Evolutionary conservation across 2,329 filamentous ascomycete species (phyloP).

Genomic region (Aureobasidium subglaciale): DNA sequence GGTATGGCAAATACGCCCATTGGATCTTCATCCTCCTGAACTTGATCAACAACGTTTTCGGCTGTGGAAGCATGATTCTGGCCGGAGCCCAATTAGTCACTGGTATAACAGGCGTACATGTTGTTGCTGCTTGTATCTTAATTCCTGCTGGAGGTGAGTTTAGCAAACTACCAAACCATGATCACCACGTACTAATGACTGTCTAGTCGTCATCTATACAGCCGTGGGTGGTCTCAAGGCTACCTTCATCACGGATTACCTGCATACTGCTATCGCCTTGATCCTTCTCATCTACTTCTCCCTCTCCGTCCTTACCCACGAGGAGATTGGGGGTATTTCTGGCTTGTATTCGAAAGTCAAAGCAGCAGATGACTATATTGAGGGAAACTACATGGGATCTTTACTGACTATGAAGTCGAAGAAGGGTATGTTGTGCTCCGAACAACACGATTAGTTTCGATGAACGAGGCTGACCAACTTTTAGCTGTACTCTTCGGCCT

Average conservation of each 20-base stretch:
- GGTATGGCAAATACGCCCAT: constrained; percentile 24
- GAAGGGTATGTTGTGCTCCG: constrained; percentile 24
- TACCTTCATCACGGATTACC: constrained; percentile 43
- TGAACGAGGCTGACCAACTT: not conserved
- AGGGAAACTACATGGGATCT: constrained; percentile 42
- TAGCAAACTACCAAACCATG: not conserved
- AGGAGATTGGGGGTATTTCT: constrained; percentile 35
- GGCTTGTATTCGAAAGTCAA: constrained; percentile 43
- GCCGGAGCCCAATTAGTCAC: constrained; percentile 24
- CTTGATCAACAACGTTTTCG: constrained; percentile 33
- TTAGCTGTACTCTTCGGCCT: constrained; percentile 34
- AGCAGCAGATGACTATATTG: constrained; percentile 37
- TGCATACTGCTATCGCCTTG: constrained; percentile 43
- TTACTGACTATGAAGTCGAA: constrained; percentile 44
- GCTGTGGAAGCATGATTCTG: constrained; percentile 27
- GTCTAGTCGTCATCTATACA: constrained; percentile 41
- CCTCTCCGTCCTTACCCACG: constrained; percentile 37
- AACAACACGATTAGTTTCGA: not conserved
- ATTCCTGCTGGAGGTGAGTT: constrained; percentile 39
- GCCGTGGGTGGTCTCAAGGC: constrained; percentile 44
- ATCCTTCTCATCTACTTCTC: constrained; percentile 44
- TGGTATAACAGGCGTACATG: constrained; percentile 42
- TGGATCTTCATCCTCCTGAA: constrained; percentile 24
- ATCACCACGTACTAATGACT: not conserved
- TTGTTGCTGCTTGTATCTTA: constrained; percentile 40